Evolutionary conservation across 345 rosid species (phyloP), one percentile per base, ranked within the genome.

Genomic region (Sisymbrium altissimum): DNA sequence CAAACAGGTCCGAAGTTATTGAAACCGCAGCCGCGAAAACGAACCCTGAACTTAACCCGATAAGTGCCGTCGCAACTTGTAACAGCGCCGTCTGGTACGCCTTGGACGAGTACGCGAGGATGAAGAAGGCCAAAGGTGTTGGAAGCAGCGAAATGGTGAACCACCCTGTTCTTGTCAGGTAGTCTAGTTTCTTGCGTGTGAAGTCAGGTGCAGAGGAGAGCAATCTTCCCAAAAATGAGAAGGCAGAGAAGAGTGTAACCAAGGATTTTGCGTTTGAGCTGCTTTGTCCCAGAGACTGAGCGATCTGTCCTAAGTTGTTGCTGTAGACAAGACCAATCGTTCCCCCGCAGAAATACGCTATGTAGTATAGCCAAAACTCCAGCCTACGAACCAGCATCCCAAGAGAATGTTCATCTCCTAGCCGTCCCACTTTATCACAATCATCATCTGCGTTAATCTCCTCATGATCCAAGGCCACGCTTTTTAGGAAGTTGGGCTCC

Each of bases 281-380:
- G 70, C 73, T 76, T 21, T 70, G 72, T 49, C 95, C 87, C 6
- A 86, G 84, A 10, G 98, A 90, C 70, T 93, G 78, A 5, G 93
- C 79, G 29, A 93, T 87, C 81, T 93, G 98, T 35, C 98, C 98
- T 7, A 93, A 71, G 75, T 90, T 90, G 60, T 88, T 93, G 83
- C 95, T 93, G 68, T 93, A 93, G 18, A 86, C 95, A 65, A 93
- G 80, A 44, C 95, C 97, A 10, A 90, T 80, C 3, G 97, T 90
- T 13, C 87, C 96, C 6, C 95, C 90, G 40, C 90, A 93, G 61
- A 88, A 85, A 67, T 93, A 93, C 4, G 95, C 84, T 46, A 76
- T 1, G 62, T 84, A 90, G 67, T 87, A 90, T 1, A 88, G 81
- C 97, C 98, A 90, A 82, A 93, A 93, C 74, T 93, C 98, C 79